Percentiles rank a stretch among this genome's conserved stretches.
Conservation (phyloP, 2,329 filamentous ascomycete genomes). For the Penicillium rolfsii region DNA sequence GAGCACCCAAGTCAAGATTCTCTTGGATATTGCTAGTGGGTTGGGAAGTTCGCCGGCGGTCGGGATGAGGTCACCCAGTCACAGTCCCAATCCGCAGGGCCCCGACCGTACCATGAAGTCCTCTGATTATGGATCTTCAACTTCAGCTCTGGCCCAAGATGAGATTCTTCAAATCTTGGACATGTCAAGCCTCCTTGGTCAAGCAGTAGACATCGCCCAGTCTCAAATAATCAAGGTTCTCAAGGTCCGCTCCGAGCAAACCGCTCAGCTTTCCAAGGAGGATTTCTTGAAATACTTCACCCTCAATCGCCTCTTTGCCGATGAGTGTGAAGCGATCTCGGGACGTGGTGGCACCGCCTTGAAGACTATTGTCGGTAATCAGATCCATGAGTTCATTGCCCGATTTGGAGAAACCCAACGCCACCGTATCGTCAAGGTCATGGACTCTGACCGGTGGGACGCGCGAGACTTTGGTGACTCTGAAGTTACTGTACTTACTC, state of each 20-base stretch:
- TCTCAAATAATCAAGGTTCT: slow-evolving; percentile 66
- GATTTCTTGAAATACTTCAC: slow-evolving; percentile 66
- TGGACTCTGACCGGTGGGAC: slow-evolving; percentile 68
- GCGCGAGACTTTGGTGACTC: slow-evolving; percentile 63
- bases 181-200: slow-evolving; percentile 66
- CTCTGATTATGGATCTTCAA: slow-evolving; percentile 29
- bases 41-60: slow-evolving; percentile 46
- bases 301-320: slow-evolving; percentile 65
- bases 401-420: slow-evolving; percentile 61
- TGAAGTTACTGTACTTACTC: slow-evolving; percentile 55
- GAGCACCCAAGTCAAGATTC: slow-evolving; percentile 87
- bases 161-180: slow-evolving; percentile 66
- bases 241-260: slow-evolving; percentile 66
- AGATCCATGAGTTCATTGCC: slow-evolving; percentile 65
- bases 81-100: slow-evolving; percentile 50
- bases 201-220: slow-evolving; percentile 69
- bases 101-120: slow-evolving; percentile 47
- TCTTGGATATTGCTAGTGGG: slow-evolving; percentile 87
- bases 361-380: slow-evolving; percentile 64
- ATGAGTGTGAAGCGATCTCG: slow-evolving; percentile 69
- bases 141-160: slow-evolving; percentile 52
- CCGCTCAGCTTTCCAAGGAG: slow-evolving; percentile 56
- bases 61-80: slow-evolving; percentile 52
- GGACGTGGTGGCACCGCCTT: slow-evolving; percentile 63
- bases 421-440: slow-evolving; percentile 59